These are phyloP conservation scores for Silybum marianum DNA, from an alignment of 129 eudicot species.

Conservation along the genomic window DNA sequence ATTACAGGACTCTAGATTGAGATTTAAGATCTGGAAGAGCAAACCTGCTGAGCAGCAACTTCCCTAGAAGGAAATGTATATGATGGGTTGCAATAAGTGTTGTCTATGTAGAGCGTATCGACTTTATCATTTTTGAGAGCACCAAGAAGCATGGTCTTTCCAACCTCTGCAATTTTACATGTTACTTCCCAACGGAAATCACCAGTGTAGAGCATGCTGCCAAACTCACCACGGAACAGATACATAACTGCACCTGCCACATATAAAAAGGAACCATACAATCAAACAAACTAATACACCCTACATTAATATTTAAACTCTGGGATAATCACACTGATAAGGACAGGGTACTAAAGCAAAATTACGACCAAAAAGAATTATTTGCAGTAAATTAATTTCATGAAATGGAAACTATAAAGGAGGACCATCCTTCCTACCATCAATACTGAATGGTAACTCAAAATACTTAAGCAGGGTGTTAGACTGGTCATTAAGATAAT, in stretches of 20 bases:
- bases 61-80: conserved; percentile 77
- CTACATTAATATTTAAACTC: neutral
- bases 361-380: neutral
- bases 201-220: conserved; percentile 77
- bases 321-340: neutral
- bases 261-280: conserved; percentile 14
- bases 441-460: neutral
- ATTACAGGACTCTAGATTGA: neutral
- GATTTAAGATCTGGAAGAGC: neutral
- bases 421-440: neutral
- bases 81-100: conserved; percentile 82
- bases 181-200: conserved; percentile 87
- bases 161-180: conserved; percentile 45
- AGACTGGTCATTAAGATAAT: neutral
- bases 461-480: neutral
- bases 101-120: conserved; percentile 70
- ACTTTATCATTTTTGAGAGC: conserved; percentile 59
- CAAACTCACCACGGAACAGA: conserved; percentile 85
- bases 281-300: neutral
- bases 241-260: conserved; percentile 87
- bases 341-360: neutral
- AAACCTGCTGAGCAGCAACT: conserved; percentile 82
- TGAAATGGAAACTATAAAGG: neutral
- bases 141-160: conserved; percentile 63
- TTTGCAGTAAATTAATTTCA: neutral